These are phyloP conservation scores for Melanogaster broomeanus DNA, from an alignment of 768 basidiomycete genomes.

Conservation along the genomic window DNA sequence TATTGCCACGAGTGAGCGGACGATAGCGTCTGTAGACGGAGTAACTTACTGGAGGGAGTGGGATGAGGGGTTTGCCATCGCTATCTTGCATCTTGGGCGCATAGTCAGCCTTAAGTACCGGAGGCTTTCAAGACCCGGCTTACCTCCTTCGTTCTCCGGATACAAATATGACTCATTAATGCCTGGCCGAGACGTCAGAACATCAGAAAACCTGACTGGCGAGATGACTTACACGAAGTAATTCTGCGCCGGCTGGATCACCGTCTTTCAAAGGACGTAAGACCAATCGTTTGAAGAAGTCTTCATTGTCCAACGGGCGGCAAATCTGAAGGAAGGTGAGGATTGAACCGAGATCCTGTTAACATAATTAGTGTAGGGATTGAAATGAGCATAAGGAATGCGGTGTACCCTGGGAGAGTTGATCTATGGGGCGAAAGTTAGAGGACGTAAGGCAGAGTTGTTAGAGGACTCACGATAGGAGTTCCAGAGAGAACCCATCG, in stretches of 20 bases:
- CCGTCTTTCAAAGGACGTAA: slow-evolving; percentile 77
- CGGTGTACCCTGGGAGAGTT: slow-evolving; percentile 68
- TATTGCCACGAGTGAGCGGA: slow-evolving; percentile 25
- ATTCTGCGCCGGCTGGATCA: slow-evolving; percentile 62
- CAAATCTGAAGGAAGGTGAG: slow-evolving; percentile 87
- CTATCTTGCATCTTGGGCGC: slow-evolving; percentile 75
- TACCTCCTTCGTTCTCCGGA: slow-evolving; percentile 84
- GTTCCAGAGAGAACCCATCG: slow-evolving; percentile 86
- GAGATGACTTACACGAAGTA: slow-evolving; percentile 57
- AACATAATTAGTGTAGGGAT: not conserved
- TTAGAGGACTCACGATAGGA: slow-evolving; percentile 68
- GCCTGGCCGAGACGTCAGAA: slow-evolving; percentile 43
- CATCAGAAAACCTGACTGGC: not conserved
- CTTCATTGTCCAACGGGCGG: slow-evolving; percentile 77
- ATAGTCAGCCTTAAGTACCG: slow-evolving; percentile 16
- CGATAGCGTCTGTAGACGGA: not conserved
- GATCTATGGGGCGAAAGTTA: slow-evolving; percentile 46
- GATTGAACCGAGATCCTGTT: slow-evolving; percentile 85
- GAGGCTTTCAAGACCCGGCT: slow-evolving; percentile 1
- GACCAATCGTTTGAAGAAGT: slow-evolving; percentile 79
- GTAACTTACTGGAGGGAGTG: slow-evolving; percentile 64
- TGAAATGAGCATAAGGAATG: not conserved
- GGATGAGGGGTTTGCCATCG: slow-evolving; percentile 69
- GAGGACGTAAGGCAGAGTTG: not conserved
- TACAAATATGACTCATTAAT: slow-evolving; percentile 75